Evolutionary conservation across 176 grass and related monocot genomes (phyloP), one percentile per base, ranked within the genome.

Genomic region (Coix lacrymajobi): DNA sequence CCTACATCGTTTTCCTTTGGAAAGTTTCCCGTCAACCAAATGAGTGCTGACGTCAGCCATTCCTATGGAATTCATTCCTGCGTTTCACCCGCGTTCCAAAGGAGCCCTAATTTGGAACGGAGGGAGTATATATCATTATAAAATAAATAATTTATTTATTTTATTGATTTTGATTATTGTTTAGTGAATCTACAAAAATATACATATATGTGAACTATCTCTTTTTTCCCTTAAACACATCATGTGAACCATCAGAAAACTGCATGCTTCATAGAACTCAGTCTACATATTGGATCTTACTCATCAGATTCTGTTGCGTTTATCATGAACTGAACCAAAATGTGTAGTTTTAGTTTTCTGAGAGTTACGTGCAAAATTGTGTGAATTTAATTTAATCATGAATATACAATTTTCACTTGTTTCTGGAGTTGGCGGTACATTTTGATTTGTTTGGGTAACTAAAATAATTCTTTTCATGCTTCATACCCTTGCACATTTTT

Each of bases 351-450:
- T 65, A 43, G 24, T 71, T 31, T 79, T 64, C 17, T n/a, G 40
- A 79, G 61, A 48, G 11, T 14, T 1, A 24, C 33, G 39, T 43
- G 25, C 22, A 66, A 63, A 14, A 17, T 45, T 45, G 1, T 70
- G n/a, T 29, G 39, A 43, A 28, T 11, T 78, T 65, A 8, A 29
- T 78, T 28, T 79, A 20, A 45, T n/a, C 43, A 1, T 3, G 16
- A 78, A 63, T 60, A 31, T 77, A 51, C 48, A 77, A 28, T 62
- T 82, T 2, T 76, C 56, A 26, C 66, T 33, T 88, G 43, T 72
- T 88, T 11, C 81, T 68, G 8, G 32, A 66, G 19, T 33, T 22
- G 33, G 25, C 15, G 4, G 40, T 25, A 72, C 60, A 65, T 33
- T 65, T 64, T 30, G 4, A 43, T 52, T 69, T 61, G 37, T 85